phyloP scores from a whole-genome alignment of 2,329 filamentous ascomycete genomes.

The Aspergillus udagawae region DNA sequence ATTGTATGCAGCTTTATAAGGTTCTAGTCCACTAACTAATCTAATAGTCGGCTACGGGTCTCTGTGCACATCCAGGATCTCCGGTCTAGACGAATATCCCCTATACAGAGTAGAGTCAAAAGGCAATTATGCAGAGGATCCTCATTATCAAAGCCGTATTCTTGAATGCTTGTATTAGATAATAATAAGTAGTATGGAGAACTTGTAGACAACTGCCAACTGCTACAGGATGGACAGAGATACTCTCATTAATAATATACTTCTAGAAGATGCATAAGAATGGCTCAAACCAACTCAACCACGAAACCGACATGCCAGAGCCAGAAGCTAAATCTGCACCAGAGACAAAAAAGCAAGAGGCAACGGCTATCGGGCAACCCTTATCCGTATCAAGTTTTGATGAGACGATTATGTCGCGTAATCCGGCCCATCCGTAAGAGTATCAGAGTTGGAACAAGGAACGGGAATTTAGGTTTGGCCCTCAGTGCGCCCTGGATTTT shows the following conservation, averaged over 20 bases:
- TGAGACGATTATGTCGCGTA: slow-evolving; percentile 18
- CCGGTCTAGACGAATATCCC: background rate
- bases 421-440: slow-evolving; percentile 1
- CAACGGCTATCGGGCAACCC: background rate
- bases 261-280: background rate
- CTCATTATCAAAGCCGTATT: too few species aligned
- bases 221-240: background rate
- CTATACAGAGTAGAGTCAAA: background rate
- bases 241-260: background rate
- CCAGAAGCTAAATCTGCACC: background rate
- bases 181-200: background rate
- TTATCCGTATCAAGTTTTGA: background rate
- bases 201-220: background rate
- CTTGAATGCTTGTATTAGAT: too few species aligned
- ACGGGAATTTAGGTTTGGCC: background rate
- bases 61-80: background rate
- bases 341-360: background rate
- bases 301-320: background rate
- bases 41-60: background rate
- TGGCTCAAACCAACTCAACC: background rate
- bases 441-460: background rate
- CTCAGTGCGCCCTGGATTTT: background rate
- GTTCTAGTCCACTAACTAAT: background rate
- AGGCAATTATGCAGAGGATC: background rate
- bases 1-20: background rate